Evolutionary conservation across 176 grass and related monocot genomes (phyloP).

Genomic region (Microstegium vimineum): DNA sequence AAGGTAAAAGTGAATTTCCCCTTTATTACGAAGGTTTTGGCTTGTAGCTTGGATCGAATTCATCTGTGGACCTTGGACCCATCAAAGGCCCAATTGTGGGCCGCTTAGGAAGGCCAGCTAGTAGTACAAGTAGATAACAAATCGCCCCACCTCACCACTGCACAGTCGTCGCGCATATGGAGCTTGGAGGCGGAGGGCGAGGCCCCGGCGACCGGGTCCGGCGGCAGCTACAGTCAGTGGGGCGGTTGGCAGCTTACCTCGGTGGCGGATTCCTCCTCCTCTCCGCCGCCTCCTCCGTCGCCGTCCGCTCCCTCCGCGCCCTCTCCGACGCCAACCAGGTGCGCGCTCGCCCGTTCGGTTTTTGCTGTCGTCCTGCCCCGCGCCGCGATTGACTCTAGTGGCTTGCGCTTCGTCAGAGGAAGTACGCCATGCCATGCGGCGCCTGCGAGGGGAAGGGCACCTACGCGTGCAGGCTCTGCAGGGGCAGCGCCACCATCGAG

Average conservation of each 20-base stretch:
- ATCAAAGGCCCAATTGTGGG: background rate
- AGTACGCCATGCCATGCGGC: conserved; percentile 53
- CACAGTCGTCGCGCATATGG: conserved; percentile 32
- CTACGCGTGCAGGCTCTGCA: conserved; percentile 85
- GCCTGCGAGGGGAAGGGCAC: conserved; percentile 77
- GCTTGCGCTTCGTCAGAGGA: conserved; percentile 37
- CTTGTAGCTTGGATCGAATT: background rate
- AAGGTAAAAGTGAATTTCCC: background rate
- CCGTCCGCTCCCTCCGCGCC: conserved; percentile 64
- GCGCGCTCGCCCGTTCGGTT: background rate
- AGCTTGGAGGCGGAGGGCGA: conserved; percentile 27
- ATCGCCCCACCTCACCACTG: background rate
- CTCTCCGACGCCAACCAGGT: conserved; percentile 76
- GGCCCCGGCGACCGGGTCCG: conserved; percentile 30
- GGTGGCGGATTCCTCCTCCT: conserved; percentile 62
- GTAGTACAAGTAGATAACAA: background rate
- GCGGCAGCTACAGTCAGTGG: conserved; percentile 51
- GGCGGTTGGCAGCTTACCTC: conserved; percentile 41
- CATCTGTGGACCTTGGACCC: background rate
- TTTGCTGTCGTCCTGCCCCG: background rate
- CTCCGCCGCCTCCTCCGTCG: conserved; percentile 45
- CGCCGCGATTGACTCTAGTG: background rate
- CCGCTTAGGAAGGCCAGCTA: background rate
- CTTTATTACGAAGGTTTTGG: background rate
- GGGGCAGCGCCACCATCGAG: conserved; percentile 56